Evolutionary conservation across 495 filamentous ascomycete species (phyloP), one percentile per base, ranked within the genome.

Genomic region (Clavariopsis aquatica): DNA sequence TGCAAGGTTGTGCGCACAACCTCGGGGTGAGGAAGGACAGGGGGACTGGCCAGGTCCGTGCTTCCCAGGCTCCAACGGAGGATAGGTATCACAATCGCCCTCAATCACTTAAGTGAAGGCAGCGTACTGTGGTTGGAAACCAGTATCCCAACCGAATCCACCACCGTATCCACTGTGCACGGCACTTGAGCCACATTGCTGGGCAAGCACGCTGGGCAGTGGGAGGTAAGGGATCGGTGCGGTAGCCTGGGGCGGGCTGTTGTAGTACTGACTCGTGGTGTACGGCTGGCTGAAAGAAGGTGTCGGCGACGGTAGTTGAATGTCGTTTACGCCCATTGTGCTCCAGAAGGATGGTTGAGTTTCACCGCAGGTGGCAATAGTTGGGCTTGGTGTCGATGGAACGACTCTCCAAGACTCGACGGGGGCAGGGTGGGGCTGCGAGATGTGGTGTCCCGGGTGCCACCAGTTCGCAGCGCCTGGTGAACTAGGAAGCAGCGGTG

Each of bases 321-420:
- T 71, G 60, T 92, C 88, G 76, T 81, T 84, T 75, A 93, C 74
- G 69, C 81, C 82, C 79, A 96, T 85, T 73, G 82, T 87, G 52
- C 89, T 84, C 94, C 93, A 96, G 75, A 95, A 86, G 64, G 87
- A 81, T 31, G 84, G 79, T 62, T 83, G 83, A 57, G 85, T 84
- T 73, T 94, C 91, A 46, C 79, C 79, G 51, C 87, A 88, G 55
- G 86, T 83, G 34, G 90, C 84, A 70, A 86, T 85, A 53, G 87
- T 87, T 73, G 87, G 84, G 71, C 90, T 96, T 58, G 76, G 76
- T 13, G 76, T 78, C 57, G 95, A 96, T 67, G 94, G 88, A 60
- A 98, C 81, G 71, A 97, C 87, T 75, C 89, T 93, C 94, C 93
- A 98, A 53, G 91, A 83, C 59, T 98, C 95, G 67, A 96, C 85